phyloP scores from a whole-genome alignment of 2,329 filamentous ascomycete species.

The Laburnicola sp. region DNA sequence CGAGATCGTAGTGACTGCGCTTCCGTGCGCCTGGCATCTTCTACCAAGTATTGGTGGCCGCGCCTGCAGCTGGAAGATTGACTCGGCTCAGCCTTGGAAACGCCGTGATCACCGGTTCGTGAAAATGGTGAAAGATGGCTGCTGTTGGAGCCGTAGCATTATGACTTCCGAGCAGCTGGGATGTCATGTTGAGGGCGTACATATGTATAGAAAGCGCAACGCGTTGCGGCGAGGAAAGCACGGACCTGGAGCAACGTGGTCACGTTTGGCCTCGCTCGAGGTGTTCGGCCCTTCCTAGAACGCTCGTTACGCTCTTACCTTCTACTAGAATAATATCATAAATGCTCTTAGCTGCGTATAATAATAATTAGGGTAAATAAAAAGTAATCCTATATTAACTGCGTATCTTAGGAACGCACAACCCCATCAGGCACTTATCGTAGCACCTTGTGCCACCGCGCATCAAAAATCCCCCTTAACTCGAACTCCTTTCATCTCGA shows the following conservation, averaged over 20 bases:
- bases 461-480: too few relatives aligned
- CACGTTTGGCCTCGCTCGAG: slow-evolving; percentile 13
- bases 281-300: too few relatives aligned
- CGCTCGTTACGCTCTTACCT: too few relatives aligned
- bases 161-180: background rate
- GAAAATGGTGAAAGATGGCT: background rate
- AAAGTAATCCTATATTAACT: too few relatives aligned
- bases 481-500: too few relatives aligned
- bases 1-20: slow-evolving; percentile 59
- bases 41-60: background rate
- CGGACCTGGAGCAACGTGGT: slow-evolving; percentile 19
- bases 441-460: too few relatives aligned
- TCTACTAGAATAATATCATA: too few relatives aligned
- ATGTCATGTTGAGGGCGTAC: background rate
- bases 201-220: slow-evolving; percentile 6
- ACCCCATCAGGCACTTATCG: too few relatives aligned
- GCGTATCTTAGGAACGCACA: too few relatives aligned
- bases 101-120: background rate
- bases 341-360: too few relatives aligned
- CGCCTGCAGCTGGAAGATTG: background rate
- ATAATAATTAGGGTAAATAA: too few relatives aligned
- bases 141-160: background rate
- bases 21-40: slow-evolving; percentile 40
- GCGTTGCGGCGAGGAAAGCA: slow-evolving; percentile 13
- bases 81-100: too few relatives aligned